These are phyloP conservation scores for Penicillium polonicum DNA, from an alignment of 2,329 filamentous ascomycete species.

Conservation along the genomic window DNA sequence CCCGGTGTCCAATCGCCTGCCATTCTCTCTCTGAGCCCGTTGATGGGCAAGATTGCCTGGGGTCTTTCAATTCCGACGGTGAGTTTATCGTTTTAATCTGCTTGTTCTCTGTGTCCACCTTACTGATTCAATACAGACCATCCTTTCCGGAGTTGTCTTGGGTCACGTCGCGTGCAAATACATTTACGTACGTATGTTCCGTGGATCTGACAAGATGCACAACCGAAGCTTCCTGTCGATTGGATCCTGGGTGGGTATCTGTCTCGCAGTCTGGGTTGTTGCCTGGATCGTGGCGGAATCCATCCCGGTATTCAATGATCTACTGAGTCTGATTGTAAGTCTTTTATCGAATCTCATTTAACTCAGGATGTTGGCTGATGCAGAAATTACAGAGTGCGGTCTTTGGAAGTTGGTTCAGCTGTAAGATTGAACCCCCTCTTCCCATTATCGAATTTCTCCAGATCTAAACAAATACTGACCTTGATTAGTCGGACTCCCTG, in stretches of 20 bases:
- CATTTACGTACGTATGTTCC: slow-evolving; percentile 63
- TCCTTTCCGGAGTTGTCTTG: slow-evolving; percentile 69
- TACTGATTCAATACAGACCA: slow-evolving; percentile 44
- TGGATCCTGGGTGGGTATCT: slow-evolving; percentile 59
- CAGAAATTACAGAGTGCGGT: slow-evolving; percentile 46
- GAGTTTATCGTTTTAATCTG: slow-evolving; percentile 1
- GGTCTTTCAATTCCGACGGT: slow-evolving; percentile 65
- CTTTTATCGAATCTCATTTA: not conserved
- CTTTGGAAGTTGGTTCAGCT: slow-evolving; percentile 67
- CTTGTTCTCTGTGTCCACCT: not conserved
- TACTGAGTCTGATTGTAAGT: slow-evolving; percentile 59
- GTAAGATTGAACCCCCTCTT: slow-evolving; percentile 13
- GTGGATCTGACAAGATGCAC: slow-evolving; percentile 55
- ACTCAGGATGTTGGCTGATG: slow-evolving; percentile 8
- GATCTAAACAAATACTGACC: slow-evolving; percentile 6
- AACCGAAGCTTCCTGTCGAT: slow-evolving; percentile 51
- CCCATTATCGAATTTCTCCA: not conserved
- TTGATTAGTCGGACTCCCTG: slow-evolving; percentile 39
- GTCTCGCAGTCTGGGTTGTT: slow-evolving; percentile 55
- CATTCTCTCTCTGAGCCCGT: slow-evolving; percentile 57
- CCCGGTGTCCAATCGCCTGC: slow-evolving; percentile 60
- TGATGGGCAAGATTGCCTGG: slow-evolving; percentile 64
- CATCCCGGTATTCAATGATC: slow-evolving; percentile 66
- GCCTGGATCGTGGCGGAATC: slow-evolving; percentile 68
- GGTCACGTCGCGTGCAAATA: slow-evolving; percentile 66